phyloP scores from a whole-genome alignment of 208 protist species.

The Leptomonas pyrrhocoris region DNA sequence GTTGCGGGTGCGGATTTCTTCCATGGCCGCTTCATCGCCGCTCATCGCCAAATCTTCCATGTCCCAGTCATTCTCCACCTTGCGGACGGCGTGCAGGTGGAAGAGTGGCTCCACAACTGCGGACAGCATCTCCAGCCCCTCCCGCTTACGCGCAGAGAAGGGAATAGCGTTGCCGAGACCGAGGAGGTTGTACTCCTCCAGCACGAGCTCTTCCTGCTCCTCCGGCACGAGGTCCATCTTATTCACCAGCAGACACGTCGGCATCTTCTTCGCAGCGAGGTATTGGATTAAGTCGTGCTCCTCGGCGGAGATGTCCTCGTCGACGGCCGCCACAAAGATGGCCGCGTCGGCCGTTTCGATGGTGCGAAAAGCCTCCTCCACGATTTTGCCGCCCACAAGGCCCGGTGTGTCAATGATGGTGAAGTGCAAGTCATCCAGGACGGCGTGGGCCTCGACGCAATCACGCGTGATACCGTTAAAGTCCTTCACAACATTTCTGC shows the following conservation, averaged over 20 bases:
- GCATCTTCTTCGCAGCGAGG: conserved; percentile 72
- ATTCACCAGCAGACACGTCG: conserved; percentile 81
- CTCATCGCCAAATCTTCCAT: conserved; percentile 84
- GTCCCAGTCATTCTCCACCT: conserved; percentile 88
- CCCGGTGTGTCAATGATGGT: conserved; percentile 92
- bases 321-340: conserved; percentile 79
- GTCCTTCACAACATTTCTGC: conserved; percentile 80
- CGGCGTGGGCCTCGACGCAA: conserved; percentile 74
- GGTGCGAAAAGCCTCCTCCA: conserved; percentile 86
- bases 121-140: conserved; percentile 79
- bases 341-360: conserved; percentile 85
- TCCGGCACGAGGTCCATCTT: conserved; percentile 88
- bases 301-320: conserved; percentile 63
- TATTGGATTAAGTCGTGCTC: conserved; percentile 74
- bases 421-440: conserved; percentile 80
- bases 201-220: conserved; percentile 52
- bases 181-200: conserved; percentile 62
- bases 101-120: conserved; percentile 76
- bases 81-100: conserved; percentile 79
- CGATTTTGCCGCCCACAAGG: conserved; percentile 69
- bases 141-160: conserved; percentile 64
- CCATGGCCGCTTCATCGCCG: conserved; percentile 87
- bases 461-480: conserved; percentile 91
- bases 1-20: conserved; percentile 88
- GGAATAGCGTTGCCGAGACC: conserved; percentile 81